Base-by-base conservation (phyloP, 2,329 filamentous ascomycete genomes). In the Pseudopithomyces maydicus region DNA sequence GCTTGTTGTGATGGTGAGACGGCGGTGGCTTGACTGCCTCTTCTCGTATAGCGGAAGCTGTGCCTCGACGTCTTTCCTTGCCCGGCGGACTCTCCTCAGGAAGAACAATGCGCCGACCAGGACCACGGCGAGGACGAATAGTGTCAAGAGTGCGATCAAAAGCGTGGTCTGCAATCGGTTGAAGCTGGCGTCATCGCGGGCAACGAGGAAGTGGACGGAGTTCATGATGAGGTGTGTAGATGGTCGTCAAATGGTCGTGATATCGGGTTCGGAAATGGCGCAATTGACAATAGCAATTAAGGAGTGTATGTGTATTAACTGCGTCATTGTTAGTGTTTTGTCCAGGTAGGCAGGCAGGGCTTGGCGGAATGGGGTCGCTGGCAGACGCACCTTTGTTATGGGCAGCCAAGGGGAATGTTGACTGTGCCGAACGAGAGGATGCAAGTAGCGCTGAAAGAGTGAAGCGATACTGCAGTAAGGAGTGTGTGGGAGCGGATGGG, bases 121-220 rank as follows among this genome's bases (percentile, higher is more conserved):
- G 46, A 88, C 72, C 29, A 96, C 81, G 58, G 84, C 87, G 67
- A 94, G 77, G 67, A 96, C 85, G 66, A 94, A 80, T 44, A 99
- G 82, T 61, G 88, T 88, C 66, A 98, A 82, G 54, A 98, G 84
- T 56, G 86, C 84, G 67, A 96, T 90, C 73, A 97, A 81, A 42
- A 96, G 85, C 72, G 91, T 88, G 74, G 93, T 82, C 79, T 90
- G 87, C 44, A 84, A 83, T 36, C 79, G 78, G 59, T 81, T 85
- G 65, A 90, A 80, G 66, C 80, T 78, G 56, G 78, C 70, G 71
- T 81, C 78, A 46, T 59, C 58, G 65, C 74, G 74, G 63, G 86
- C 84, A 70, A 78, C 75, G 66, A 83, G 79, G 63, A 88, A 70
- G 54, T 73, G 75, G 61, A 83, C 65, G 43, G 74, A 63, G 58